phyloP scores from a whole-genome alignment of 176 grass and related monocot species.

The Oryza officinalis region DNA sequence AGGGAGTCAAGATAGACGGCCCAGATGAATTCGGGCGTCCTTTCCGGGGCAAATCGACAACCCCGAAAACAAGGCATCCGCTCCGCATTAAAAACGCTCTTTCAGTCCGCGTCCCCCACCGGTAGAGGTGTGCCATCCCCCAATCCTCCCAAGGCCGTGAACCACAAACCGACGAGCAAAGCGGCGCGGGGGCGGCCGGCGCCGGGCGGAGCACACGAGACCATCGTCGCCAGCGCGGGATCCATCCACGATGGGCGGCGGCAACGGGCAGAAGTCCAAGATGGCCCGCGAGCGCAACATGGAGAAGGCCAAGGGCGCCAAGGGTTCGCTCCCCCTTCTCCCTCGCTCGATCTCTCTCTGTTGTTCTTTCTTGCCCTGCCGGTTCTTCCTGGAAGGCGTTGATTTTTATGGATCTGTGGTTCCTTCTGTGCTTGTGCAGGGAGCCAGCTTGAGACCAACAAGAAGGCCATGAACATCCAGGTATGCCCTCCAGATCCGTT shows the following conservation, averaged over 20 bases:
- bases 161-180: slow-evolving; percentile 20
- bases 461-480: slow-evolving; percentile 75
- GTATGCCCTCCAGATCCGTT: slow-evolving; percentile 29
- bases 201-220: background rate
- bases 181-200: slow-evolving; percentile 5
- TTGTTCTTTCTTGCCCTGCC: background rate
- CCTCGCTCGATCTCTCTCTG: background rate
- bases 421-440: slow-evolving; percentile 16
- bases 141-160: background rate
- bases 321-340: slow-evolving; percentile 1
- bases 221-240: background rate
- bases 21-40: too few relatives aligned
- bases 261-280: slow-evolving; percentile 62
- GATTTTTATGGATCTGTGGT: slow-evolving; percentile 20
- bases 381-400: background rate
- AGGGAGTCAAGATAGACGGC: too few relatives aligned
- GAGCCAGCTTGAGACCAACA: slow-evolving; percentile 68
- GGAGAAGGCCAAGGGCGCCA: slow-evolving; percentile 57
- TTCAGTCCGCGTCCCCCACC: too few relatives aligned
- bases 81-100: too few relatives aligned
- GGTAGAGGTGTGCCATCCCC: background rate
- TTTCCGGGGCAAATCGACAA: too few relatives aligned
- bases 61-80: too few relatives aligned
- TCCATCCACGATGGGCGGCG: slow-evolving; percentile 50
- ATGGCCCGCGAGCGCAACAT: slow-evolving; percentile 47